phyloP scores from a whole-genome alignment of 129 eudicot species.

The Pseudognaphalium luteoalbum region DNA sequence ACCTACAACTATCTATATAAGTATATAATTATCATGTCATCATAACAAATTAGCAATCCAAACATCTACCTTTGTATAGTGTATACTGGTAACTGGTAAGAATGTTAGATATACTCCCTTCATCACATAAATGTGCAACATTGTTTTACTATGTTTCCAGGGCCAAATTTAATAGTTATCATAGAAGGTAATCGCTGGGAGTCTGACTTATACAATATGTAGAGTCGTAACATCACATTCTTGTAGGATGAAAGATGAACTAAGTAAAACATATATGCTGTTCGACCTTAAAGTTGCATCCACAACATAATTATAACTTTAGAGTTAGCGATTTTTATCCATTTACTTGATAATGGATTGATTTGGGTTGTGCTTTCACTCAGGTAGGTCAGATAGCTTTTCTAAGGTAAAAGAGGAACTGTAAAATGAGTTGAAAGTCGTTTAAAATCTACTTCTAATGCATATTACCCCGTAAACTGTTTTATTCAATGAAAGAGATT shows the following conservation, averaged over 20 bases:
- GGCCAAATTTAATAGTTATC: not conserved
- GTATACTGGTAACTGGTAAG: not conserved
- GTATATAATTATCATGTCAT: not conserved
- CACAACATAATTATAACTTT: not conserved
- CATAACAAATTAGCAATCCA: not conserved
- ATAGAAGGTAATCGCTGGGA: not conserved
- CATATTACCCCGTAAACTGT: not conserved
- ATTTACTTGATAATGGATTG: not conserved
- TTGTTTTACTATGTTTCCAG: not conserved
- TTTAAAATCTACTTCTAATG: not conserved
- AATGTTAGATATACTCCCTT: not conserved
- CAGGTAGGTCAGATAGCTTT: not conserved
- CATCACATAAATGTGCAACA: not conserved
- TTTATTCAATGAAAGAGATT: not conserved
- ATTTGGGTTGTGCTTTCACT: not conserved
- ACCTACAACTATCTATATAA: not conserved
- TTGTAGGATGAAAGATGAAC: not conserved
- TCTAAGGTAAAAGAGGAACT: not conserved
- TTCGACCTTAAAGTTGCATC: not conserved
- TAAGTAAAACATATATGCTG: not conserved
- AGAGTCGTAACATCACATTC: not conserved
- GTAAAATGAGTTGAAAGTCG: not conserved
- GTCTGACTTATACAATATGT: not conserved
- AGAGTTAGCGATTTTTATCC: not conserved
- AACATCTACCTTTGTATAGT: not conserved